Evolutionary conservation across 768 basidiomycete species (phyloP), one percentile per base, ranked within the genome.

Genomic region (Fibroporia radiculosa): DNA sequence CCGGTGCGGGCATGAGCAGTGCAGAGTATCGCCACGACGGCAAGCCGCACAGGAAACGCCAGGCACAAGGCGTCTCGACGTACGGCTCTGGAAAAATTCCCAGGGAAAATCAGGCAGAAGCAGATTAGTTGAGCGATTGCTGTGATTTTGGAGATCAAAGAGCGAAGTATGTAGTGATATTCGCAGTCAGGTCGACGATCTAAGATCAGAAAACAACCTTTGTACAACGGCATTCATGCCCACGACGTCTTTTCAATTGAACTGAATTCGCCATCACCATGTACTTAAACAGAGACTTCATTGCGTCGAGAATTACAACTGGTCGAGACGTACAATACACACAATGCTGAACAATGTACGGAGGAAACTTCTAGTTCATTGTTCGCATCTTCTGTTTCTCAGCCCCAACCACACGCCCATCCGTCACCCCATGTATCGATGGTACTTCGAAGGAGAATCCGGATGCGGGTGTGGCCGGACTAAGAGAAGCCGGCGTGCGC

Each of bases 11-110:
- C 14, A 59, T 62, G 66, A 60, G 59, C 25, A 65, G 60, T 53
- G 51, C 54, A 32, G 67, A 70, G 48, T 16, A 52, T 33, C 62
- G 61, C 42, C 68, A 66, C 24, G 62, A 63, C 11, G 65, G 69
- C 20, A 52, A 55, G 25, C 45, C 51, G 32, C 56, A 61, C 16
- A 56, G 62, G 36, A 67, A 64, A 44, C 51, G 48, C 8, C 52
- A 55, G 13, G 45, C 44, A 28, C 51, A 48, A 26, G 60, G 62
- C 12, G 34, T 31, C 8, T 55, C 52, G 4, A 51, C 54, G 50
- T 59, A 51, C 44, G 59, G 59, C 5, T 34, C 48, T 24, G 47
- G 49, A 24, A 49, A 45, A 43, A 34, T 55, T n/a, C 54, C 54
- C 35, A 20, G 54, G 36, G 50, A 52, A 45, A 22, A 31, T 6